Evolutionary conservation across 495 filamentous ascomycete genomes (phyloP).

Genomic region (Parachaetomium inaequale): DNA sequence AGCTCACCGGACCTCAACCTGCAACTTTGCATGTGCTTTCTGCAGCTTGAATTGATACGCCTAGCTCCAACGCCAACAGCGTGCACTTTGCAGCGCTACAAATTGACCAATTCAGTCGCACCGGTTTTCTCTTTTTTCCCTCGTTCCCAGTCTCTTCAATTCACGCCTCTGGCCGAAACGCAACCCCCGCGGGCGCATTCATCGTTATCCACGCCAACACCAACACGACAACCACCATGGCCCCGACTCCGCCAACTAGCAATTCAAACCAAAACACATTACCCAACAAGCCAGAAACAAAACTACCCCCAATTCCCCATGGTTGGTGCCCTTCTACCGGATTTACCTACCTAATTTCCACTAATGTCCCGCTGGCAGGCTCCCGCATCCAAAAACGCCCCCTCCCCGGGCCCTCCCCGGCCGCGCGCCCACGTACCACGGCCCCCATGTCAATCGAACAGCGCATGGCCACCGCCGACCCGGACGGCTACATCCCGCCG

Average conservation of each 20-base stretch:
- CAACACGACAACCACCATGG: neutral
- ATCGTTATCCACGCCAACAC: neutral
- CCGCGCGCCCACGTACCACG: slow-evolving; percentile 5
- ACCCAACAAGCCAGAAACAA: slow-evolving; percentile 33
- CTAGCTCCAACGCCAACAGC: neutral
- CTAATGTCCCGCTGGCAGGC: slow-evolving; percentile 16
- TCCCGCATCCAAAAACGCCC: slow-evolving; percentile 30
- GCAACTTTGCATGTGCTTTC: too few species aligned
- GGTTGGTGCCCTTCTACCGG: slow-evolving; percentile 30
- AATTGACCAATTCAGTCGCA: too few species aligned
- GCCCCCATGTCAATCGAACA: slow-evolving; percentile 2
- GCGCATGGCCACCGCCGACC: slow-evolving; percentile 51
- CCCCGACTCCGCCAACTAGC: neutral
- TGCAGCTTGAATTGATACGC: neutral
- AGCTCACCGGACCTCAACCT: too few species aligned
- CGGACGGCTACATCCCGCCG: slow-evolving; percentile 59
- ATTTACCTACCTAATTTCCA: neutral
- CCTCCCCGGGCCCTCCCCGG: slow-evolving; percentile 20
- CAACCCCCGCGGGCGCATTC: neutral
- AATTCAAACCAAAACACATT: neutral
- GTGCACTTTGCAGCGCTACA: too few species aligned
- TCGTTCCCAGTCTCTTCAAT: neutral
- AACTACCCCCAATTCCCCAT: slow-evolving; percentile 47
- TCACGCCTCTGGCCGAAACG: neutral
- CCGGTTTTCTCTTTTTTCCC: too few species aligned